Percentiles rank a stretch among this genome's conserved stretches.
These are phyloP conservation scores for Pyrenula aspistea DNA, from an alignment of 495 filamentous ascomycete genomes.

Conservation along the genomic window DNA sequence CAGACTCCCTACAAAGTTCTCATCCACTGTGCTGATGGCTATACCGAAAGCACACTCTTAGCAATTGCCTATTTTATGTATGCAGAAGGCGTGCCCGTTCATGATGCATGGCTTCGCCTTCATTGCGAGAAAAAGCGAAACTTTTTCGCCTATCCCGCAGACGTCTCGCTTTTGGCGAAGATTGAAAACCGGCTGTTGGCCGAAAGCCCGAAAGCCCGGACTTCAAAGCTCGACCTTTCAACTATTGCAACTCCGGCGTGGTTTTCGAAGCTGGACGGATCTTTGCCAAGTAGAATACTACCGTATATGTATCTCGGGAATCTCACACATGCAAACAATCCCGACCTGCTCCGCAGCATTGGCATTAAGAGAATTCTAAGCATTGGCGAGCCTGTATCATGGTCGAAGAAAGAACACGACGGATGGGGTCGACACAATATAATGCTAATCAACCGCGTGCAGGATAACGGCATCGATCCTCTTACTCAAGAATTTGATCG, in stretches of 20 bases:
- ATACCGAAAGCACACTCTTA: constrained; percentile 84
- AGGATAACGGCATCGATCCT: constrained; percentile 94
- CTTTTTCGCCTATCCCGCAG: constrained; percentile 89
- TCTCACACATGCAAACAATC: constrained; percentile 84
- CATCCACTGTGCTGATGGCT: constrained; percentile 90
- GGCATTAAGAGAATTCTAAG: constrained; percentile 83
- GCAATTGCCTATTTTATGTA: constrained; percentile 87
- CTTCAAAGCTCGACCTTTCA: constrained; percentile 14
- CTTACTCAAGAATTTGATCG: constrained; percentile 76
- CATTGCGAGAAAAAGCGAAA: constrained; percentile 76
- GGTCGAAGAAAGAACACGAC: constrained; percentile 55
- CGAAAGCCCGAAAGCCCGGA: constrained; percentile 27
- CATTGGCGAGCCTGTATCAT: constrained; percentile 82
- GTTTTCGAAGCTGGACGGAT: constrained; percentile 78
- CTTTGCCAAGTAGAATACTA: constrained; percentile 74
- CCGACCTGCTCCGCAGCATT: constrained; percentile 61
- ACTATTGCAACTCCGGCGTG: constrained; percentile 54
- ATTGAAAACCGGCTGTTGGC: constrained; percentile 63
- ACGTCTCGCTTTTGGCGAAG: constrained; percentile 64
- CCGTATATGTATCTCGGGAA: constrained; percentile 97
- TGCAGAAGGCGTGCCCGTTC: constrained; percentile 64
- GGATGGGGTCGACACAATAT: constrained; percentile 63
- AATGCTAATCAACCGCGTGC: constrained; percentile 69
- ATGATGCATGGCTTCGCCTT: constrained; percentile 75
- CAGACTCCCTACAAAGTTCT: constrained; percentile 51